Base-by-base conservation (phyloP, 2,329 filamentous ascomycete genomes). In the Raffaelea albimanens region DNA sequence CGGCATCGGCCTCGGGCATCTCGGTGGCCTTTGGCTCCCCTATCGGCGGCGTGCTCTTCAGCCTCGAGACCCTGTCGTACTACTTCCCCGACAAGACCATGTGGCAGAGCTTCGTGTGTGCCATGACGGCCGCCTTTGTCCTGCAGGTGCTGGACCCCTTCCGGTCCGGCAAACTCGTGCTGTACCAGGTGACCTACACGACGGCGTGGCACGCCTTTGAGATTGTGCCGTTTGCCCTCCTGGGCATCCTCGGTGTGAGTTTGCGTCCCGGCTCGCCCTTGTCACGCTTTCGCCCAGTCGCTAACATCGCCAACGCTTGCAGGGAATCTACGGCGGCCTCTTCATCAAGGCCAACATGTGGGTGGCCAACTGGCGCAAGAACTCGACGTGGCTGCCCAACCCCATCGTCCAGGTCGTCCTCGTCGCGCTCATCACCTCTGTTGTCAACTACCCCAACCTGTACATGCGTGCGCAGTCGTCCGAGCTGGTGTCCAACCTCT, bases 41-140 rank as follows among this genome's bases (percentile, higher is more conserved):
- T 9, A 95, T 97, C 48, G 93, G 91, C 11, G 91, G 91, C 42
- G 91, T 97, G 20, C 69, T 97, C 19, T 97, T 97, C 70, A 94
- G 87, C 65, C 77, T 97, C n/a, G 91, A 95, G 78, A 88, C 95
- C 75, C 72, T 97, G 3, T 95, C 89, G 1, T 97, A 96, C 63
- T 97, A 96, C 65, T 97, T 97, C 57, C 91, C 93, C 0, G 91
- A 97, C 67, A 97, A 97, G 66, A 97, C 93, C 10, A 97, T 98
- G 93, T 98, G 93, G 93, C 93, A 96, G 63, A 95, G 89, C 59
- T 98, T 98, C 60, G 93, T 98, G 38, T 97, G 93, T 59, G 93
- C 93, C 61, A 97, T 97, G 90, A 87, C 95, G n/a, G 93, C 90
- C 16, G 91, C 93, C 18, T 87, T 97, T 34, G 88, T 89, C 14